Conservation (phyloP, 306 rosid species). For the Senna tora region DNA sequence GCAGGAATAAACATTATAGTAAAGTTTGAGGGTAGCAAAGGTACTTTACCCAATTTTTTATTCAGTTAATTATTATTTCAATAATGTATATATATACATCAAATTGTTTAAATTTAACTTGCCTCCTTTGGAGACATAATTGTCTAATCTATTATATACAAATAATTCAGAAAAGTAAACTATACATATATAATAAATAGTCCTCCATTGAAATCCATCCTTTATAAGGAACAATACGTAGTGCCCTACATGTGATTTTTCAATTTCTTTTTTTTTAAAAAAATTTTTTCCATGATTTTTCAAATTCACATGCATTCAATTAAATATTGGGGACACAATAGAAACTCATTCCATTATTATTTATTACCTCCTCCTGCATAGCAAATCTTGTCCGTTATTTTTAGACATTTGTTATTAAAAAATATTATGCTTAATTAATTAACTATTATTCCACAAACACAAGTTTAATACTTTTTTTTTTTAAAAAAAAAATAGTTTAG, state of each 20-base stretch:
- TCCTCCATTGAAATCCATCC: constrained; percentile 46
- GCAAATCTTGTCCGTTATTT: not conserved
- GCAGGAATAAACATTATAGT: no score
- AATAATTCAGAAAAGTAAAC: constrained; percentile 40
- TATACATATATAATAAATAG: constrained; percentile 23
- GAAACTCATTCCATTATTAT: constrained; percentile 25
- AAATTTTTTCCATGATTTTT: no score
- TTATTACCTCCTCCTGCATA: not conserved
- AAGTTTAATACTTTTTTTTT: no score
- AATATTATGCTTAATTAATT: not conserved
- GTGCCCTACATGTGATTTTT: constrained; percentile 52
- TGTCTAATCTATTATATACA: not conserved
- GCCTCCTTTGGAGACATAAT: constrained; percentile 32
- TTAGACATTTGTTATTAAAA: not conserved
- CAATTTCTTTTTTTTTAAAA: no score
- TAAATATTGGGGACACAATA: constrained; percentile 32
- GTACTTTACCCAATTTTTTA: no score
- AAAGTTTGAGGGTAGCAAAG: no score
- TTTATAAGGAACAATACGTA: constrained; percentile 43
- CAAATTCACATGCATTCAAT: constrained; percentile 33
- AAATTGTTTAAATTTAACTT: constrained; percentile 9
- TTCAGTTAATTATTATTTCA: no score
- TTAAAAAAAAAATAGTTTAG: no score
- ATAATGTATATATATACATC: not conserved
- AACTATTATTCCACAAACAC: not conserved